Percentiles rank a stretch among this genome's conserved stretches.
Evolutionary conservation across 164 flowering plant species (phyloP).

Genomic region (Chimonanthus salicifolius): DNA sequence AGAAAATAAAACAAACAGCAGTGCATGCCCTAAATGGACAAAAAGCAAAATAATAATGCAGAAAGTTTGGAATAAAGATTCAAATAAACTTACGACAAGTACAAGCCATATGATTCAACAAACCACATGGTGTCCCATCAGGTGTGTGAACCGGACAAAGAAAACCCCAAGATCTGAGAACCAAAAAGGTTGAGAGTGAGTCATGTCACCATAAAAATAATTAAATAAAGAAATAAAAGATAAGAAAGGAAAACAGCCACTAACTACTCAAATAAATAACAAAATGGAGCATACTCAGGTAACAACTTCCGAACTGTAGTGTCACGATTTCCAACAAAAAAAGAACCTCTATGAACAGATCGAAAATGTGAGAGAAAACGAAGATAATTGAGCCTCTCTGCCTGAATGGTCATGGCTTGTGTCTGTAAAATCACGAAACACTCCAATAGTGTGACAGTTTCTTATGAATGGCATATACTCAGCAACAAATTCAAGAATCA

Average conservation of each 20-base stretch:
- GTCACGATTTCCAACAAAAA: slow-evolving; percentile 87
- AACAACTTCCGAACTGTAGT: slow-evolving; percentile 92
- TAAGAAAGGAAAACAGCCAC: background rate
- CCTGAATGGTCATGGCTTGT: slow-evolving; percentile 71
- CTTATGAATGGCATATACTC: background rate
- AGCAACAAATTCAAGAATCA: background rate
- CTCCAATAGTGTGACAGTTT: background rate
- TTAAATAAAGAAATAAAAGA: background rate
- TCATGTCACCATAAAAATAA: no score
- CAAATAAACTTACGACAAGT: slow-evolving; percentile 60
- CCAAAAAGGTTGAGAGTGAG: background rate
- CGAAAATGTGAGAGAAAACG: slow-evolving; percentile 91
- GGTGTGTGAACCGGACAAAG: slow-evolving; percentile 99
- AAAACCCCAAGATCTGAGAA: slow-evolving; percentile 89
- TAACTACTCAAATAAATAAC: background rate
- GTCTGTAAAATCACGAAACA: slow-evolving; percentile 36
- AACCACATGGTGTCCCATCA: slow-evolving; percentile 95
- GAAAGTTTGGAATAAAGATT: background rate
- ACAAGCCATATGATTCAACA: slow-evolving; percentile 80
- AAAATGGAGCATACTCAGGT: slow-evolving; percentile 76
- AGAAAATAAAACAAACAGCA: background rate
- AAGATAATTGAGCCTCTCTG: slow-evolving; percentile 86
- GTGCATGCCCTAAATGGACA: background rate
- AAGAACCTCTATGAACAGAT: slow-evolving; percentile 92
- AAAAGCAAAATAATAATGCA: background rate